Conservation (phyloP, 805 yeast genomes). For the Metschnikowia noctiluminum region DNA sequence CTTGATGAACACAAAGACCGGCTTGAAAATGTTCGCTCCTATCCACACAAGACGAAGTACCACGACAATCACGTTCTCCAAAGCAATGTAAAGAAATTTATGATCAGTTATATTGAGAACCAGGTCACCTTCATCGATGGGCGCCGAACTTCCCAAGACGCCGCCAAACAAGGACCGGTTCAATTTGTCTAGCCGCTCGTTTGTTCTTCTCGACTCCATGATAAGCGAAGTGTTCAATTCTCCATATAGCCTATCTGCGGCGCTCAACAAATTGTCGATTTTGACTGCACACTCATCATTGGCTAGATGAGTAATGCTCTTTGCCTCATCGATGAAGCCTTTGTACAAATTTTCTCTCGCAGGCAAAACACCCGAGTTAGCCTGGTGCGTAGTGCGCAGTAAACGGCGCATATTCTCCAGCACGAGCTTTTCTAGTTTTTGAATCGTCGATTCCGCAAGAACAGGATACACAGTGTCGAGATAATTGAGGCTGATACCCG, state of each 20-base stretch:
- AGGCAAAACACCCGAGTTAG: constrained; percentile 34
- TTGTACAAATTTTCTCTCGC: constrained; percentile 31
- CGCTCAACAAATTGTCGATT: constrained; percentile 58
- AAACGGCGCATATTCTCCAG: constrained; percentile 5
- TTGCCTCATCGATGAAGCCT: constrained; percentile 33
- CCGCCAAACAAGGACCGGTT: constrained; percentile 32
- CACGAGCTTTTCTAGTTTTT: constrained; percentile 4
- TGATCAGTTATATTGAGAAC: constrained; percentile 31
- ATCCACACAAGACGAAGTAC: constrained; percentile 56
- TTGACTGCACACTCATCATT: constrained; percentile 47
- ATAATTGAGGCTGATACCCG: constrained; percentile 7
- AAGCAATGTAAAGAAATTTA: constrained; percentile 37
- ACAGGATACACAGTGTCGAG: constrained; percentile 11
- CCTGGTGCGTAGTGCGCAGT: constrained; percentile 17
- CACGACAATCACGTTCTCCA: constrained; percentile 54
- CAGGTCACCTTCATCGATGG: constrained; percentile 20
- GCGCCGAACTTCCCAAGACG: constrained; percentile 12
- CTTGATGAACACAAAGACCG: constrained; percentile 22
- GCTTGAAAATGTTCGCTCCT: constrained; percentile 45
- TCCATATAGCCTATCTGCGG: constrained; percentile 66
- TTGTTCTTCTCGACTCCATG: constrained; percentile 53
- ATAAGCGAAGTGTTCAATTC: constrained; percentile 72
- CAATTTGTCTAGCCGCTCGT: constrained; percentile 46
- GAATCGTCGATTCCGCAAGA: constrained; percentile 4
- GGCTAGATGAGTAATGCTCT: constrained; percentile 32